A percentile compares a stretch with the other conserved stretches of the same genome.
Evolutionary conservation across 1,139 yeast genomes (phyloP).

Genomic region (Yamadazyma atlantica): DNA sequence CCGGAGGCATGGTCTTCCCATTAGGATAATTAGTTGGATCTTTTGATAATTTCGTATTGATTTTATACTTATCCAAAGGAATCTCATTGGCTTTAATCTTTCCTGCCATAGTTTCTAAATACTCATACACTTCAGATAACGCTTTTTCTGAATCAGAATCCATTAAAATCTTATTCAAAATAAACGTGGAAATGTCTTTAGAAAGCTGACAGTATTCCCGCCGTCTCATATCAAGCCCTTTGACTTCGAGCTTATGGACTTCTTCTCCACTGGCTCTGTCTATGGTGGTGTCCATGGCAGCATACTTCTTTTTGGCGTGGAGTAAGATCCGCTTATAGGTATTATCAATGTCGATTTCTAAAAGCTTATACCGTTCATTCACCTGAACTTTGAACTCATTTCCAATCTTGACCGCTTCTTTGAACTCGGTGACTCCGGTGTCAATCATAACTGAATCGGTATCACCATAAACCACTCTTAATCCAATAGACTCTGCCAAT

Average conservation of each 20-base stretch:
- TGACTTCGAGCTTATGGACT: slow-evolving; percentile 69
- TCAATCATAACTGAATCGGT: slow-evolving; percentile 99
- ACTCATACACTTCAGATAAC: slow-evolving; percentile 67
- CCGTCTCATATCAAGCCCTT: slow-evolving; percentile 95
- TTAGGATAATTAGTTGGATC: slow-evolving; percentile 74
- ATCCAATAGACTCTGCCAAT: slow-evolving; percentile 79
- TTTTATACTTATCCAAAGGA: slow-evolving; percentile 63
- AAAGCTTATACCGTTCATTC: slow-evolving; percentile 79
- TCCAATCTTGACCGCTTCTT: slow-evolving; percentile 81
- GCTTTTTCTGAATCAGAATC: slow-evolving; percentile 80
- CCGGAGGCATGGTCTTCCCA: slow-evolving; percentile 87
- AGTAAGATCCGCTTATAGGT: slow-evolving; percentile 81
- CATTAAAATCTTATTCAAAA: slow-evolving; percentile 68
- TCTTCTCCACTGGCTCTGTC: slow-evolving; percentile 52
- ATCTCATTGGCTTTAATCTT: slow-evolving; percentile 64
- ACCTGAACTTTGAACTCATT: slow-evolving; percentile 80
- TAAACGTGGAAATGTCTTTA: slow-evolving; percentile 79
- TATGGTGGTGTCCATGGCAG: slow-evolving; percentile 71
- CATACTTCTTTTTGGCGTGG: slow-evolving; percentile 97
- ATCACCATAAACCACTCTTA: slow-evolving; percentile 95
- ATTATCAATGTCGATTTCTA: slow-evolving; percentile 95
- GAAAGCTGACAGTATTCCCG: slow-evolving; percentile 95
- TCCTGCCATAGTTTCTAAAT: slow-evolving; percentile 59
- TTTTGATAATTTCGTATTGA: slow-evolving; percentile 73
- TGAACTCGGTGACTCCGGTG: slow-evolving; percentile 69